phyloP scores from a whole-genome alignment of 1,284 basidiomycete species.

The Thelephora terrestris region DNA sequence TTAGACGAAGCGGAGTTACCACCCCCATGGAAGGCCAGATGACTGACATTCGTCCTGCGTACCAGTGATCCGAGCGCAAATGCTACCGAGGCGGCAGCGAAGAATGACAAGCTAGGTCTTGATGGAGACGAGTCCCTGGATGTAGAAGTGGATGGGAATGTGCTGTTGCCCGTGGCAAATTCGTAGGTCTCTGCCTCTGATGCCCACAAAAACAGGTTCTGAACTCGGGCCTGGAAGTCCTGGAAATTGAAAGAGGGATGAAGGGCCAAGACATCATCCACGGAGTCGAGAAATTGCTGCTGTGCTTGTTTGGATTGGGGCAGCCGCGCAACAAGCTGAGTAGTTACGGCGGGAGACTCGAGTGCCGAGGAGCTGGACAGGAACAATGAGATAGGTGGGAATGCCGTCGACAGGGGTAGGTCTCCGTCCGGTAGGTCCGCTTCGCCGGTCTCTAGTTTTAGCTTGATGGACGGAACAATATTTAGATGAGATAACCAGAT shows the following conservation, averaged over 20 bases:
- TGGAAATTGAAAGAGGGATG: constrained; percentile 42
- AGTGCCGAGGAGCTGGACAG: constrained; percentile 12
- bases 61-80: constrained; percentile 46
- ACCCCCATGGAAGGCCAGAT: not conserved
- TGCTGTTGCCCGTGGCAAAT: not conserved
- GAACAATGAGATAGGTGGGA: constrained; percentile 10
- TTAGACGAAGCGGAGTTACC: constrained; percentile 4
- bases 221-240: constrained; percentile 36
- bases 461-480: constrained; percentile 21
- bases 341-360: constrained; percentile 27
- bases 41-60: constrained; percentile 15
- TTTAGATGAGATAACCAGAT: constrained; percentile 50
- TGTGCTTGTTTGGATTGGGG: constrained; percentile 29
- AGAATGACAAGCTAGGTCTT: constrained; percentile 44
- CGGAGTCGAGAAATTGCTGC: constrained; percentile 26
- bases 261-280: constrained; percentile 36
- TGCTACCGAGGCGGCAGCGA: constrained; percentile 41
- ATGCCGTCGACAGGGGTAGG: constrained; percentile 12
- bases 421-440: constrained; percentile 20
- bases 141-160: not conserved
- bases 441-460: constrained; percentile 39
- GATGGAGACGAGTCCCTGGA: constrained; percentile 10
- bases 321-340: constrained; percentile 28
- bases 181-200: constrained; percentile 9
- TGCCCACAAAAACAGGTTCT: constrained; percentile 35